A percentile compares a stretch with the other conserved stretches of the same genome.
Conservation (phyloP, 148 eudicot species). For the Fallopia convolvulus region DNA sequence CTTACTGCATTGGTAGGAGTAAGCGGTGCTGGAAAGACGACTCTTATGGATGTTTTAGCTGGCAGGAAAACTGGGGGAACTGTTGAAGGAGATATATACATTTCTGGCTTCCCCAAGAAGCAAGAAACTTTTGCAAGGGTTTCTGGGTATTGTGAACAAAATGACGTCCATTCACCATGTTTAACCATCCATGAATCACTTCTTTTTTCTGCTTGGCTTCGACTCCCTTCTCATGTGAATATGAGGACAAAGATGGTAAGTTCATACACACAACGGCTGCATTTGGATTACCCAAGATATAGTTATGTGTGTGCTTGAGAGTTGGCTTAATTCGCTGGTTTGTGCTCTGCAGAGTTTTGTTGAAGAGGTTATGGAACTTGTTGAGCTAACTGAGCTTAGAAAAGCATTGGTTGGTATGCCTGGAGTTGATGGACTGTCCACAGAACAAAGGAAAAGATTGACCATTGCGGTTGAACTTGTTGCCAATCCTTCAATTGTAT, state of each 20-base stretch:
- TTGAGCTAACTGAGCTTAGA: slow-evolving; percentile 67
- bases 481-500: slow-evolving; percentile 95
- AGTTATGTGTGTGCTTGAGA: not conserved
- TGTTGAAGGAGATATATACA: slow-evolving; percentile 63
- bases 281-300: not conserved
- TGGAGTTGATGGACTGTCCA: slow-evolving; percentile 85
- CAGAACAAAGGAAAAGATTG: slow-evolving; percentile 88
- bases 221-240: slow-evolving; percentile 64
- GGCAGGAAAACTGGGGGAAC: slow-evolving; percentile 95
- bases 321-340: not conserved
- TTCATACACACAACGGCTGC: not conserved
- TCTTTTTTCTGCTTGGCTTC: slow-evolving; percentile 82
- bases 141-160: slow-evolving; percentile 96
- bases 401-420: slow-evolving; percentile 86
- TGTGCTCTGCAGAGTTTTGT: slow-evolving; percentile 62
- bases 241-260: slow-evolving; percentile 50
- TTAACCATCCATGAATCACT: slow-evolving; percentile 82
- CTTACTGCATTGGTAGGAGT: slow-evolving; percentile 95
- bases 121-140: slow-evolving; percentile 91
- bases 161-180: slow-evolving; percentile 87
- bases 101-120: slow-evolving; percentile 84
- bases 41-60: slow-evolving; percentile 96
- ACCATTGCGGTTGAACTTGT: slow-evolving; percentile 97
- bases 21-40: slow-evolving; percentile 98
- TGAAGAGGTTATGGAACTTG: slow-evolving; percentile 90